These are phyloP conservation scores for Phytopythium mirpurense DNA, from an alignment of 352 stramenopile genomes.

Conservation along the genomic window DNA sequence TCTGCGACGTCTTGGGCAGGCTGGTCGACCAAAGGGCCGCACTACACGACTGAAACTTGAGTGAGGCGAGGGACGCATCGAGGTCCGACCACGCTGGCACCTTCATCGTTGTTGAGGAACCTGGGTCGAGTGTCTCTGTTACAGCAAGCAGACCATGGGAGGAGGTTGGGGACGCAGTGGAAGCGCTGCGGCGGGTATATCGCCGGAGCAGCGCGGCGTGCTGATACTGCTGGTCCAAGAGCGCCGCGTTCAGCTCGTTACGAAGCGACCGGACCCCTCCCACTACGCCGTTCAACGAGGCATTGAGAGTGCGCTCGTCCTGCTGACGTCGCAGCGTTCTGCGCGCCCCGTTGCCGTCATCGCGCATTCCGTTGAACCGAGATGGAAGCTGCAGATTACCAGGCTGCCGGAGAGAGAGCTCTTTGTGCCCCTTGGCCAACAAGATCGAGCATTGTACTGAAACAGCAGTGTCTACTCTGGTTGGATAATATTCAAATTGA, in stretches of 20 bases:
- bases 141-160: not conserved
- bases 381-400: too few species aligned
- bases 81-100: constrained; percentile 1
- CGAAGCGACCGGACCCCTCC: not conserved
- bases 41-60: constrained; percentile 1
- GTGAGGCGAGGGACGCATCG: not conserved
- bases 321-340: not conserved
- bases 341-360: not conserved
- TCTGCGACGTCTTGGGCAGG: too few species aligned
- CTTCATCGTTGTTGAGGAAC: not conserved
- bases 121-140: not conserved
- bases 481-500: too few species aligned
- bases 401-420: too few species aligned
- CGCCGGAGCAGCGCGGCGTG: not conserved
- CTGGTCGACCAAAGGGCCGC: too few species aligned
- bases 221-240: not conserved
- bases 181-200: not conserved
- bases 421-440: too few species aligned
- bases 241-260: constrained; percentile 1
- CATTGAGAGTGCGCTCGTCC: not conserved
- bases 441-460: too few species aligned
- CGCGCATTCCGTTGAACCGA: too few species aligned
- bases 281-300: not conserved
- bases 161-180: not conserved
- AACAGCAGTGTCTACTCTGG: too few species aligned